These are phyloP conservation scores for Mycosphaerella arachidis DNA, from an alignment of 2,329 filamentous ascomycete species.

Conservation along the genomic window DNA sequence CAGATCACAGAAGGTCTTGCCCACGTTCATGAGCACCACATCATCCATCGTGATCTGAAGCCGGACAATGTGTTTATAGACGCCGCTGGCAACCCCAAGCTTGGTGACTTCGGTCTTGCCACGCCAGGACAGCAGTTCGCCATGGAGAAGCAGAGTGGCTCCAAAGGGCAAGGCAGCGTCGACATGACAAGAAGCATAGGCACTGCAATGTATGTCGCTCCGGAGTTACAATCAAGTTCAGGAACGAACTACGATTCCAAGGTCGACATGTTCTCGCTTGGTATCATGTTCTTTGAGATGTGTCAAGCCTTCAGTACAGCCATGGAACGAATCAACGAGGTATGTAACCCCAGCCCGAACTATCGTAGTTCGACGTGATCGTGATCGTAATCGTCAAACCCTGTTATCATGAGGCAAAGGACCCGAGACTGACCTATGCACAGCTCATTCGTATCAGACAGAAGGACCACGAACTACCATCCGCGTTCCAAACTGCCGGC, in stretches of 20 bases:
- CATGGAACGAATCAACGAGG: constrained; percentile 60
- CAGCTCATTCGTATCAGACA: constrained; percentile 52
- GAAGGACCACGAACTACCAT: constrained; percentile 63
- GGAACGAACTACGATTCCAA: constrained; percentile 82
- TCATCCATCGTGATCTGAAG: constrained; percentile 94
- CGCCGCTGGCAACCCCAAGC: constrained; percentile 81
- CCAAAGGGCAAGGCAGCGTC: constrained; percentile 25
- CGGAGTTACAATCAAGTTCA: constrained; percentile 75
- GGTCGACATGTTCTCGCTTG: constrained; percentile 97
- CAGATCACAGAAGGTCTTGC: constrained; percentile 85
- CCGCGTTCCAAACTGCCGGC: constrained; percentile 61
- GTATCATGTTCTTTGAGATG: constrained; percentile 99
- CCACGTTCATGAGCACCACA: constrained; percentile 84
- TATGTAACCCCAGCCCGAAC: constrained; percentile 49
- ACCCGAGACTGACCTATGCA: not conserved
- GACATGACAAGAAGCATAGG: constrained; percentile 68
- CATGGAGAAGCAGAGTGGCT: constrained; percentile 45
- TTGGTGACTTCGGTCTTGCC: constrained; percentile 92
- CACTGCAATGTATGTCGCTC: constrained; percentile 88
- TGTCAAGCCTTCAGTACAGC: constrained; percentile 60
- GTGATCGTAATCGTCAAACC: too few relatives aligned
- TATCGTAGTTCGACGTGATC: not conserved
- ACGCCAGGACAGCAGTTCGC: constrained; percentile 75
- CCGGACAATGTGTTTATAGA: constrained; percentile 98
- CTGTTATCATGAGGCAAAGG: not conserved